These are phyloP conservation scores for Aspergillus fischeri DNA, from an alignment of 2,329 filamentous ascomycete genomes.

Conservation along the genomic window DNA sequence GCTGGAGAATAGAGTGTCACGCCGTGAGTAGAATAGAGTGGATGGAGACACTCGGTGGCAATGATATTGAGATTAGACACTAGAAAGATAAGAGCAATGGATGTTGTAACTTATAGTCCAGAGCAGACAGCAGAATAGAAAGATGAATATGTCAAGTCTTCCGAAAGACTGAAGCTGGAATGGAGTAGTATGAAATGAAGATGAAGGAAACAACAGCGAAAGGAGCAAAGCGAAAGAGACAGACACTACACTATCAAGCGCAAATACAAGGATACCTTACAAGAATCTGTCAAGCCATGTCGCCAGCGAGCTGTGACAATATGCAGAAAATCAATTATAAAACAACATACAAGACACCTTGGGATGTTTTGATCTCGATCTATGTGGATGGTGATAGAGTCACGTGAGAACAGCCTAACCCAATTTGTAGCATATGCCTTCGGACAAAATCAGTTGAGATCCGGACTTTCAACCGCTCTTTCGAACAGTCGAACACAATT, in stretches of 20 bases:
- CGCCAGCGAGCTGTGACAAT: background rate
- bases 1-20: background rate
- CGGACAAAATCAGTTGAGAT: constrained; percentile 31
- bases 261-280: background rate
- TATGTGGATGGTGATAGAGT: background rate
- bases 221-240: background rate
- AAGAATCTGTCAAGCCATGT: background rate
- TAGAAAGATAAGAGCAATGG: background rate
- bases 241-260: background rate
- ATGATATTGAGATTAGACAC: background rate
- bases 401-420: constrained; percentile 19
- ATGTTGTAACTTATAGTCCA: background rate
- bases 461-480: constrained; percentile 20
- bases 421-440: constrained; percentile 12
- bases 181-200: background rate
- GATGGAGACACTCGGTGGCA: background rate
- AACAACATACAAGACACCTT: background rate
- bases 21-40: background rate
- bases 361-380: background rate
- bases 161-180: background rate
- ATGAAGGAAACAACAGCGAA: background rate
- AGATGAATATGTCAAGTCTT: background rate
- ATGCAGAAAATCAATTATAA: background rate
- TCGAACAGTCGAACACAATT: constrained; percentile 20
- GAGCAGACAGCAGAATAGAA: background rate